Conservation (phyloP, 768 basidiomycete species). For the Phanerochaete sordida region DNA sequence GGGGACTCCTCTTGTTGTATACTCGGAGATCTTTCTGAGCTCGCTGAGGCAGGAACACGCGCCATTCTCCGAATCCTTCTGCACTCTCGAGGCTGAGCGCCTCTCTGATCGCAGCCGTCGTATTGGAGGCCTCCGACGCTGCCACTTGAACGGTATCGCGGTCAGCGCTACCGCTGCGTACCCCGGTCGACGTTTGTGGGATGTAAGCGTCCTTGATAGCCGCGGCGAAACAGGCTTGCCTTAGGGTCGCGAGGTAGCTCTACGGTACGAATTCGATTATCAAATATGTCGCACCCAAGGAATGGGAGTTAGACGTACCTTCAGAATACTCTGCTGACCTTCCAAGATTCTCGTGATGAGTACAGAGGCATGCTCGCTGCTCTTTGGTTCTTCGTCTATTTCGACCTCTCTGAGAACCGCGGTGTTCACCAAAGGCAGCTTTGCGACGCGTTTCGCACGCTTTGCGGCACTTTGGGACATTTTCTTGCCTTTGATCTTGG, state of each 20-base stretch:
- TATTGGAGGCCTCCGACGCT: too few relatives aligned
- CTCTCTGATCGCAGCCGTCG: not conserved
- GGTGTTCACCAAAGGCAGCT: constrained; percentile 18
- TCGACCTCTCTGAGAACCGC: constrained; percentile 28
- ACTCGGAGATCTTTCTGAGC: constrained; percentile 50
- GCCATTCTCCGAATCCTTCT: constrained; percentile 63
- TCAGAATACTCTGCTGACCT: constrained; percentile 19
- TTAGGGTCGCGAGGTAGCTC: constrained; percentile 7
- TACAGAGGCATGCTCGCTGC: constrained; percentile 15
- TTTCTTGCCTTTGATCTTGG: not conserved
- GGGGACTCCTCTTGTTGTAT: constrained; percentile 38
- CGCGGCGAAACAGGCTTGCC: not conserved
- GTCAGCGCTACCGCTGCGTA: too few relatives aligned
- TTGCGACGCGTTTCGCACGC: constrained; percentile 18
- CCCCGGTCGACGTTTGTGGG: too few relatives aligned
- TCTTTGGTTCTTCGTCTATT: constrained; percentile 23
- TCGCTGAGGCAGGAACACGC: constrained; percentile 48
- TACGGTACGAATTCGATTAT: too few relatives aligned
- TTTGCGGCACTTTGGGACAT: constrained; percentile 4
- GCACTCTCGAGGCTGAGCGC: constrained; percentile 43
- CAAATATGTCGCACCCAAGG: not conserved
- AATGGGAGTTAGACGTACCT: not conserved
- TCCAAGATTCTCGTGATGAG: constrained; percentile 17
- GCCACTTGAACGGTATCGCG: too few relatives aligned
- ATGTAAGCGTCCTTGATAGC: not conserved